A percentile compares a stretch with the other conserved stretches of the same genome.
Conservation (phyloP, 768 basidiomycete genomes). For the Hericium rajendrae region DNA sequence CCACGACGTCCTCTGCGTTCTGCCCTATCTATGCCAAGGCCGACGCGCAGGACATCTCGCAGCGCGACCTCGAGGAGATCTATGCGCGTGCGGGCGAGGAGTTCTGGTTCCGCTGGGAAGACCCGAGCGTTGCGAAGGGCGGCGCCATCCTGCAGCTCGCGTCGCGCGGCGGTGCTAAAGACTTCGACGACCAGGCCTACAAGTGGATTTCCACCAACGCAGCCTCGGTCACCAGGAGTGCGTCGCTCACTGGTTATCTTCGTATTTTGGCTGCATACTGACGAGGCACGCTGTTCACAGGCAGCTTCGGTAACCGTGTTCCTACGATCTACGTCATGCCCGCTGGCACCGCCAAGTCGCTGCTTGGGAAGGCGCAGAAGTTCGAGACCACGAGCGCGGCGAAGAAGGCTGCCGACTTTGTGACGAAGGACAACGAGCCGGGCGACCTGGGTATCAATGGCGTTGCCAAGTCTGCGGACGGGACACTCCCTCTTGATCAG, state of each 20-base stretch:
- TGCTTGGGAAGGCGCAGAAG: neutral
- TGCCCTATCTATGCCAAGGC: neutral
- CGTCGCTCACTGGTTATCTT: neutral
- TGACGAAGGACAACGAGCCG: slow-evolving; percentile 6
- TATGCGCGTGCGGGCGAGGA: neutral
- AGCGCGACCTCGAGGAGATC: neutral
- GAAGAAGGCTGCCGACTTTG: neutral
- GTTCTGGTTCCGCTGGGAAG: slow-evolving; percentile 5
- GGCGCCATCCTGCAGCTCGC: neutral
- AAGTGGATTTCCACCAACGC: slow-evolving; percentile 3
- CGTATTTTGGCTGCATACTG: neutral
- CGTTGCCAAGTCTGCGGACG: neutral
- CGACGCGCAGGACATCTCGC: neutral
- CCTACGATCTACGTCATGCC: slow-evolving; percentile 4
- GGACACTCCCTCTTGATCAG: neutral
- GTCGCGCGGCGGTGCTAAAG: neutral
- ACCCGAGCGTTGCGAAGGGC: neutral
- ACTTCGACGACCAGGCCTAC: slow-evolving; percentile 6
- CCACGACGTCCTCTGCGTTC: neutral
- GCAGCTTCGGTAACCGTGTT: neutral
- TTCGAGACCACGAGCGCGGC: neutral
- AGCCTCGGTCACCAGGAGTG: neutral
- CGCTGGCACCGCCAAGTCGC: neutral
- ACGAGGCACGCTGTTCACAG: neutral
- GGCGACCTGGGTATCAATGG: slow-evolving; percentile 2